phyloP scores from a whole-genome alignment of 768 basidiomycete species.

The Leucogyrophana mollusca region DNA sequence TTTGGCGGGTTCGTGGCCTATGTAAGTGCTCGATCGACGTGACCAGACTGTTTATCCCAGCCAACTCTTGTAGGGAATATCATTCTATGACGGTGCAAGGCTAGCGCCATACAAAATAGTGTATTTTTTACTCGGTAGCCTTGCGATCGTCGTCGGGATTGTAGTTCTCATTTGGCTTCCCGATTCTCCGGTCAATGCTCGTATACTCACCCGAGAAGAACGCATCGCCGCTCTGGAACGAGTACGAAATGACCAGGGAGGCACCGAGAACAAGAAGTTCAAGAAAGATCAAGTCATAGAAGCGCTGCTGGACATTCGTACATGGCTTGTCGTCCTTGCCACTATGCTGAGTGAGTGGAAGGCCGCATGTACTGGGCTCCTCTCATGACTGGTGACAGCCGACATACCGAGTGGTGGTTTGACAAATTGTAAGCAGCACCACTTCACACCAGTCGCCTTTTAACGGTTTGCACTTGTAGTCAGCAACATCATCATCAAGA shows the following conservation, averaged over 20 bases:
- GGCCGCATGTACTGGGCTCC: not conserved
- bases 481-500: constrained; percentile 20
- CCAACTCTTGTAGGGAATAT: constrained; percentile 23
- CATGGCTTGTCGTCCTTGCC: constrained; percentile 27
- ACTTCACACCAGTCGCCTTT: constrained; percentile 2
- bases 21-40: constrained; percentile 10
- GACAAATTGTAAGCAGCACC: constrained; percentile 13
- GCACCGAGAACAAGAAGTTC: constrained; percentile 24
- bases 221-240: constrained; percentile 39
- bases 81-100: constrained; percentile 30
- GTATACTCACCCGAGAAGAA: constrained; percentile 34
- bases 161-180: constrained; percentile 36
- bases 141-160: constrained; percentile 36
- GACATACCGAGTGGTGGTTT: constrained; percentile 21
- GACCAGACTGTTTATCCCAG: not conserved
- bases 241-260: constrained; percentile 35
- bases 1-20: constrained; percentile 41
- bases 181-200: constrained; percentile 39
- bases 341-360: constrained; percentile 18
- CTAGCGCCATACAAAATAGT: constrained; percentile 37
- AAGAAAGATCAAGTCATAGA: constrained; percentile 26
- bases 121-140: constrained; percentile 36
- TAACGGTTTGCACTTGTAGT: constrained; percentile 2
- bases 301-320: constrained; percentile 22
- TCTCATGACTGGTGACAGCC: constrained; percentile 3